phyloP scores from a whole-genome alignment of 169 alveolate genomes.

The Cryptosporidium bovis region DNA sequence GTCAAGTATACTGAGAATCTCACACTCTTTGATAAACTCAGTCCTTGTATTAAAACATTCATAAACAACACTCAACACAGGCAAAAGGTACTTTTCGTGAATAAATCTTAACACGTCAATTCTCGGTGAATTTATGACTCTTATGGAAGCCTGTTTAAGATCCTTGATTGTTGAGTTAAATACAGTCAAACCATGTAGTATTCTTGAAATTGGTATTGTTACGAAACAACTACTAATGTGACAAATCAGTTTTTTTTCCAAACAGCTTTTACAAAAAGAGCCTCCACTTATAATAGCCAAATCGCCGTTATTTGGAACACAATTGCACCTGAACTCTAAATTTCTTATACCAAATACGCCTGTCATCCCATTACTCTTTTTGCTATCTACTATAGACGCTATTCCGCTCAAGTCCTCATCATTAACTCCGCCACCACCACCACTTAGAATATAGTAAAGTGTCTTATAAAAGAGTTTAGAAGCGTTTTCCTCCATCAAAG shows the following conservation, averaged over 20 bases:
- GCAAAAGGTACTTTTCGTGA: conserved; percentile 32
- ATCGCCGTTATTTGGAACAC: background rate
- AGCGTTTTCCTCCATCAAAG: conserved; percentile 42
- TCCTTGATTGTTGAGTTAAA: conserved; percentile 45
- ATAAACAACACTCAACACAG: conserved; percentile 20
- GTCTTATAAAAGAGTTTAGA: conserved; percentile 34
- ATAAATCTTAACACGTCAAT: conserved; percentile 45
- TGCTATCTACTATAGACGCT: background rate
- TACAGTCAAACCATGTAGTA: conserved; percentile 52
- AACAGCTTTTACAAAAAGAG: background rate
- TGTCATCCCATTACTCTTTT: background rate
- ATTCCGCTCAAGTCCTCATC: background rate
- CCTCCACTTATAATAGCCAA: background rate
- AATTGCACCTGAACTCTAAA: background rate
- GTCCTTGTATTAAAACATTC: conserved; percentile 9
- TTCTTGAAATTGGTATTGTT: conserved; percentile 25
- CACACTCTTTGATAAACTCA: conserved; percentile 39
- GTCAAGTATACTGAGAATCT: conserved; percentile 20
- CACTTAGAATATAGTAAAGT: conserved; percentile 6
- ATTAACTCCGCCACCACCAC: too few species aligned
- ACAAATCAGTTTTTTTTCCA: background rate
- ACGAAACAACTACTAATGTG: conserved; percentile 28
- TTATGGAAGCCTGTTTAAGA: conserved; percentile 44
- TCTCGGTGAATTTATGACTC: conserved; percentile 39
- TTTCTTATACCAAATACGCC: background rate